Conservation (phyloP, 371 early-diverging fungal genomes). For the Globomyces sp. region DNA sequence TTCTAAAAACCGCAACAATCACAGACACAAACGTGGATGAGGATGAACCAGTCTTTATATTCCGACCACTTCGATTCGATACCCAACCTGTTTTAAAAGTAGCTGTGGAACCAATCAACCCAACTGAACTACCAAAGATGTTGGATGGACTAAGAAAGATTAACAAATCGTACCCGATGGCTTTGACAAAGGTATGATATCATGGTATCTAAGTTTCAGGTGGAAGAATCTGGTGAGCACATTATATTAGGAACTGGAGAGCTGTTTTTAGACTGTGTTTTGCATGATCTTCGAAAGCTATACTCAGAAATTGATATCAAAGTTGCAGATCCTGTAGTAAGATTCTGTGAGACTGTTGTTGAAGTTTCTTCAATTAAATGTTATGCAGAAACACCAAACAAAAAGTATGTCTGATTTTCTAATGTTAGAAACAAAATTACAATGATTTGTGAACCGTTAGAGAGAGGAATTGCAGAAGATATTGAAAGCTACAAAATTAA, state of each 20-base stretch:
- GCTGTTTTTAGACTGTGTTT: conserved; percentile 90
- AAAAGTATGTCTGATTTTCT: conserved; percentile 50
- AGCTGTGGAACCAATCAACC: conserved; percentile 94
- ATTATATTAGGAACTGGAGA: conserved; percentile 93
- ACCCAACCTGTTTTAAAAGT: conserved; percentile 87
- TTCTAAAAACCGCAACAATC: conserved; percentile 92
- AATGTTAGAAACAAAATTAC: conserved; percentile 75
- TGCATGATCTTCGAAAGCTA: conserved; percentile 91
- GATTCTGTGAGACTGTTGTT: conserved; percentile 93
- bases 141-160: conserved; percentile 93
- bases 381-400: conserved; percentile 97
- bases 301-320: conserved; percentile 96
- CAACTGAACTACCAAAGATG: conserved; percentile 97
- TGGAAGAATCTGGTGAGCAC: conserved; percentile 97
- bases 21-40: conserved; percentile 53
- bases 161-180: conserved; percentile 91
- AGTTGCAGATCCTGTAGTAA: conserved; percentile 94
- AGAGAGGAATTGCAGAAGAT: conserved; percentile 85
- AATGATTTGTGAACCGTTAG: conserved; percentile 93
- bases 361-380: conserved; percentile 93
- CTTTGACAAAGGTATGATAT: conserved; percentile 63
- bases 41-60: conserved; percentile 78
- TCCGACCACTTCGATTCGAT: conserved; percentile 80
- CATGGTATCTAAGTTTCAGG: conserved; percentile 22
- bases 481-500: conserved; percentile 78